Evolutionary conservation across 306 rosid species (phyloP).

Genomic region (Hippophae gyantsensis): DNA sequence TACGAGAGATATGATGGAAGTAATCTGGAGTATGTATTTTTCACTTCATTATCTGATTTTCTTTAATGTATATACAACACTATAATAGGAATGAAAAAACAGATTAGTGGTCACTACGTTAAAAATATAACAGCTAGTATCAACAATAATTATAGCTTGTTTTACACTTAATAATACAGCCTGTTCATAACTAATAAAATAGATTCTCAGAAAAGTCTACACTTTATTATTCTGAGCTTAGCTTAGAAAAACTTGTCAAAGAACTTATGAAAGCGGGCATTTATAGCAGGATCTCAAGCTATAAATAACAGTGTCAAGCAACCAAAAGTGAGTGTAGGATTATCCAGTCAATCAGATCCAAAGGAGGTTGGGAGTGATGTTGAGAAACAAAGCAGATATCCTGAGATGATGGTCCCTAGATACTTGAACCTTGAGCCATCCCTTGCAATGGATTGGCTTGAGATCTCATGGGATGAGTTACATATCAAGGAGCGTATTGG

Average conservation of each 20-base stretch:
- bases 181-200: too few relatives aligned
- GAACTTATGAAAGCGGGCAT: conserved; percentile 28
- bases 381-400: conserved; percentile 32
- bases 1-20: too few relatives aligned
- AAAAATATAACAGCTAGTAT: too few relatives aligned
- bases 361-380: conserved; percentile 30
- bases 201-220: too few relatives aligned
- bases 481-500: conserved; percentile 81
- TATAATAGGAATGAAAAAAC: too few relatives aligned
- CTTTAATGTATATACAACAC: too few relatives aligned
- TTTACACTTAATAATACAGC: too few relatives aligned
- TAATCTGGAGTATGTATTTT: too few relatives aligned
- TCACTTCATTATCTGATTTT: too few relatives aligned
- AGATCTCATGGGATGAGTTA: conserved; percentile 92
- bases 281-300: conserved; percentile 35
- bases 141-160: too few relatives aligned
- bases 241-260: conserved; percentile 31
- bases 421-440: conserved; percentile 83
- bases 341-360: conserved; percentile 32
- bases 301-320: conserved; percentile 29
- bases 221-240: conserved; percentile 18
- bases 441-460: conserved; percentile 99
- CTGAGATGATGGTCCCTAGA: conserved; percentile 40
- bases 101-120: too few relatives aligned
- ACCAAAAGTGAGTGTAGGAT: conserved; percentile 20